Percentiles rank a stretch among this genome's conserved stretches.
phyloP scores from a whole-genome alignment of 805 yeast species.

The Isabelozyma pseudorhagii region DNA sequence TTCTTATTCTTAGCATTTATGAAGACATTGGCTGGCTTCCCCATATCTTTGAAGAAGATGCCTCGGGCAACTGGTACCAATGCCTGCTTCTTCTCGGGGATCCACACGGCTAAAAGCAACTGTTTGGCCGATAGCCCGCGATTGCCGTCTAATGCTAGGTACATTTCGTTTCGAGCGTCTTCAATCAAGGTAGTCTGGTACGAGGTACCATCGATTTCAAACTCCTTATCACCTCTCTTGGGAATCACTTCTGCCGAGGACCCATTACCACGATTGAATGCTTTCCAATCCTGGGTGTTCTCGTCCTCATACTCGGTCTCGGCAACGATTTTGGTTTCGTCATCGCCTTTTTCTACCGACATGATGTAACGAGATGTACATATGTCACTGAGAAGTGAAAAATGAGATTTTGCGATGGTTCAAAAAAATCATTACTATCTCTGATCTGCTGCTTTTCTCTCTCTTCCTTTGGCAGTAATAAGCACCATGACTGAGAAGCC shows the following conservation, averaged over 20 bases:
- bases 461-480: not conserved
- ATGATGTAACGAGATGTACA: not conserved
- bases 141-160: conserved; percentile 50
- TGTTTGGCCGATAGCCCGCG: conserved; percentile 52
- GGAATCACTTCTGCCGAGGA: conserved; percentile 37
- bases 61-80: conserved; percentile 58
- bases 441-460: not conserved
- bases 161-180: conserved; percentile 68
- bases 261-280: conserved; percentile 3
- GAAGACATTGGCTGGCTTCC: conserved; percentile 42
- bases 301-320: conserved; percentile 22
- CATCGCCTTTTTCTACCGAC: not conserved
- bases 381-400: too few relatives aligned
- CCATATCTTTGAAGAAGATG: conserved; percentile 69
- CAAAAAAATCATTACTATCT: not conserved
- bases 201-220: conserved; percentile 74
- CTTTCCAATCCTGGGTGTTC: conserved; percentile 32
- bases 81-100: conserved; percentile 20
- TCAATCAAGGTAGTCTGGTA: conserved; percentile 47
- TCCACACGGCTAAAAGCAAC: conserved; percentile 49
- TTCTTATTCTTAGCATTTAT: conserved; percentile 6
- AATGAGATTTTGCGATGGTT: not conserved
- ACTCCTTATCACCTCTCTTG: conserved; percentile 81
- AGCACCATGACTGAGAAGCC: conserved; percentile 13
- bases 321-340: conserved; percentile 1